Conservation (phyloP, 1,139 yeast genomes). For the Arxiozyma bovina region DNA sequence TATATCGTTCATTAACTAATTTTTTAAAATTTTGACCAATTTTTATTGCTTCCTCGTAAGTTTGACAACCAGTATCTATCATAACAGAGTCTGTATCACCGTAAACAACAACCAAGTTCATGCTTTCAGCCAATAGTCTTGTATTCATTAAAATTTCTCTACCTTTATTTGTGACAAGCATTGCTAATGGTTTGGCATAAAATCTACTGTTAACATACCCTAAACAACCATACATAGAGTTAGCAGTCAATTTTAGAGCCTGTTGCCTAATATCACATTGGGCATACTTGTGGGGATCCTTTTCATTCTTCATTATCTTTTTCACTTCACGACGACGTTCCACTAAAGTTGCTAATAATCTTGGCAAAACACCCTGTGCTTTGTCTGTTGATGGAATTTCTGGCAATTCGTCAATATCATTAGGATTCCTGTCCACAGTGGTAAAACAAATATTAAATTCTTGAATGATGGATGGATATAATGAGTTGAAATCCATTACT, state of each 20-base stretch:
- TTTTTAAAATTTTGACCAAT: slow-evolving; percentile 81
- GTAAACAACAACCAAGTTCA: slow-evolving; percentile 78
- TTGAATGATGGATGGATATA: slow-evolving; percentile 95
- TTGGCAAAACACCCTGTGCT: slow-evolving; percentile 76
- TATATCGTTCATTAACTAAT: slow-evolving; percentile 81
- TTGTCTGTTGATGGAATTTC: slow-evolving; percentile 53
- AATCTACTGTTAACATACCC: slow-evolving; percentile 89
- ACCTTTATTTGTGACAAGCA: slow-evolving; percentile 92
- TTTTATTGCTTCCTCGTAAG: slow-evolving; percentile 61
- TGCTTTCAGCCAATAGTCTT: slow-evolving; percentile 79
- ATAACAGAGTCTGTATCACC: slow-evolving; percentile 99
- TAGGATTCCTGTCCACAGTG: slow-evolving; percentile 68
- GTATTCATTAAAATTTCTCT: slow-evolving; percentile 93
- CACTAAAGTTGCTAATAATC: slow-evolving; percentile 73
- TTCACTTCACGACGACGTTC: slow-evolving; percentile 91
- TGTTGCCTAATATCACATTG: slow-evolving; percentile 95
- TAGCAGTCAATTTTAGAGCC: slow-evolving; percentile 93
- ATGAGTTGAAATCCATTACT: slow-evolving; percentile 97
- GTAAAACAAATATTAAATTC: slow-evolving; percentile 96
- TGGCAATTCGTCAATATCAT: slow-evolving; percentile 63
- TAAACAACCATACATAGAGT: slow-evolving; percentile 98
- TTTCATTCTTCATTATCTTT: slow-evolving; percentile 68
- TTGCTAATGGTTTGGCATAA: slow-evolving; percentile 92
- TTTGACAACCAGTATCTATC: slow-evolving; percentile 83
- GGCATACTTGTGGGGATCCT: slow-evolving; percentile 51